A percentile compares a stretch with the other conserved stretches of the same genome.
Evolutionary conservation across 352 stramenopile species (phyloP).

Genomic region (Pythium grandisporangium): DNA sequence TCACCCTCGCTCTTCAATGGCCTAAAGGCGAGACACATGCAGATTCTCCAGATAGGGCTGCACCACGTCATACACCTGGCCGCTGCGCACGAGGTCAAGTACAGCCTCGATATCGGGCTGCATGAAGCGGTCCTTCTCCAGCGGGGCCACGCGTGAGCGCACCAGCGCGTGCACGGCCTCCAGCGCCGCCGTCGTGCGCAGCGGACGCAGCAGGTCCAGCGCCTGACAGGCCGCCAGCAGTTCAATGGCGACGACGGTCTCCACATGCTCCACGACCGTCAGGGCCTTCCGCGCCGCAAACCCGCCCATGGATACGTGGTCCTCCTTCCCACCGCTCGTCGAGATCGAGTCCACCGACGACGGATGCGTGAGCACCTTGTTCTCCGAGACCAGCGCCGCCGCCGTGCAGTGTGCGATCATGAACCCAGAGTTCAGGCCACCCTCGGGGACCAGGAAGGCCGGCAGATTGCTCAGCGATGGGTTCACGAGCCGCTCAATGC

Average conservation of each 20-base stretch:
- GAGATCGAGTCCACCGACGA: slow-evolving; percentile 86
- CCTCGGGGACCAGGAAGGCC: slow-evolving; percentile 79
- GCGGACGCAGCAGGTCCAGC: slow-evolving; percentile 76
- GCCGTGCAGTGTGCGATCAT: slow-evolving; percentile 89
- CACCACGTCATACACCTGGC: slow-evolving; percentile 48
- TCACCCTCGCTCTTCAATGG: too few species aligned
- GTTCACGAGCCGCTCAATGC: slow-evolving; percentile 85
- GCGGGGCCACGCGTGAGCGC: slow-evolving; percentile 36
- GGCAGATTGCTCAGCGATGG: slow-evolving; percentile 77
- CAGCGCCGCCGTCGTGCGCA: slow-evolving; percentile 73
- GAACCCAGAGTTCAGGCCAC: slow-evolving; percentile 85
- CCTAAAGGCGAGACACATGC: slow-evolving; percentile 32
- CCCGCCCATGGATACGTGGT: slow-evolving; percentile 87
- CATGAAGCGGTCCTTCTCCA: slow-evolving; percentile 84
- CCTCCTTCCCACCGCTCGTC: slow-evolving; percentile 81
- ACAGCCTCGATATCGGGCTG: slow-evolving; percentile 83
- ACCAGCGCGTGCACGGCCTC: slow-evolving; percentile 77
- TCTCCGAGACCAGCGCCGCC: slow-evolving; percentile 81
- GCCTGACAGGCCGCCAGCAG: slow-evolving; percentile 81
- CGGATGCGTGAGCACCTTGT: slow-evolving; percentile 85
- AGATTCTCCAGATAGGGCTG: slow-evolving; percentile 46
- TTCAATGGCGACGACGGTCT: slow-evolving; percentile 85
- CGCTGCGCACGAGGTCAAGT: slow-evolving; percentile 65
- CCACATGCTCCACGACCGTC: slow-evolving; percentile 79
- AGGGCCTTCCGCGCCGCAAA: slow-evolving; percentile 80